These are phyloP conservation scores for Ogataea henricii DNA, from an alignment of 805 yeast species.

Conservation along the genomic window DNA sequence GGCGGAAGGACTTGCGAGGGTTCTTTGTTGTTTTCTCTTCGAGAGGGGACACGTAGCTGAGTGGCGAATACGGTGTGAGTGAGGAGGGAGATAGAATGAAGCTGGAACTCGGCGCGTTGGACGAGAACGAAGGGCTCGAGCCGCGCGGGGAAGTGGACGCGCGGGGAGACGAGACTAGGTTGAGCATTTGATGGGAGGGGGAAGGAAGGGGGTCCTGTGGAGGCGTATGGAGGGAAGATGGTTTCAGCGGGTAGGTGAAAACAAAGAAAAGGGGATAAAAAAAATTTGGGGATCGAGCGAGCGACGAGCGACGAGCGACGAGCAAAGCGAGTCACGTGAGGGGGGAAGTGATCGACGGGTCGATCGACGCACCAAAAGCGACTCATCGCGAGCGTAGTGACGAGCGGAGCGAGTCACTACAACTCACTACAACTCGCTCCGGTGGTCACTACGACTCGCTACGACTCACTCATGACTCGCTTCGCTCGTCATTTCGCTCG, in stretches of 20 bases:
- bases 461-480: too few relatives aligned
- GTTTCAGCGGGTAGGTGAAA: neutral
- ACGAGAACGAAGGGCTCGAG: constrained; percentile 11
- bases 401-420: too few relatives aligned
- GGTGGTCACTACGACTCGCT: too few relatives aligned
- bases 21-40: constrained; percentile 13
- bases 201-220: neutral
- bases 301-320: too few relatives aligned
- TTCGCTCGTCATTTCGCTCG: too few relatives aligned
- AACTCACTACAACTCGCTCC: too few relatives aligned
- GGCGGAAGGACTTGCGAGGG: neutral
- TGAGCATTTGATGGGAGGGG: neutral
- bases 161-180: neutral
- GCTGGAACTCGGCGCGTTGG: constrained; percentile 11
- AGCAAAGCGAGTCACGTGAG: too few relatives aligned
- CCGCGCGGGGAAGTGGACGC: constrained; percentile 2
- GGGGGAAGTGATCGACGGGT: too few relatives aligned
- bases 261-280: neutral
- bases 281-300: too few relatives aligned
- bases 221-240: neutral
- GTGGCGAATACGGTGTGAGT: constrained; percentile 11
- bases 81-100: constrained; percentile 9
- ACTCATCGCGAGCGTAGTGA: too few relatives aligned
- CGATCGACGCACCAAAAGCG: too few relatives aligned
- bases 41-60: constrained; percentile 9